phyloP scores from a whole-genome alignment of 2,329 filamentous ascomycete genomes.

The Fusarium sp. region DNA sequence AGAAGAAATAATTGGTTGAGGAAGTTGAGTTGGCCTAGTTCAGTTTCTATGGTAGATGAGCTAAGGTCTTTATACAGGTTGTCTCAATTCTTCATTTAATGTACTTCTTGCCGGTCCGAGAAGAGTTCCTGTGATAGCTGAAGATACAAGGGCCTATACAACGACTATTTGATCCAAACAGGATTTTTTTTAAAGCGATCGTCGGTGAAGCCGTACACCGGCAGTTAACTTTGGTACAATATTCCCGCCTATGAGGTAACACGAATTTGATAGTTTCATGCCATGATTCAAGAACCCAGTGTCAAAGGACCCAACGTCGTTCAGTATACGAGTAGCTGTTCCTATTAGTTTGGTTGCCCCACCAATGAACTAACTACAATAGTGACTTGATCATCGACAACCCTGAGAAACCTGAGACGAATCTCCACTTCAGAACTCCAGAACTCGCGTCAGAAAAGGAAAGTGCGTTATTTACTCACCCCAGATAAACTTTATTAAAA shows the following conservation, averaged over 20 bases:
- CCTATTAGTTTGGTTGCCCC: not conserved
- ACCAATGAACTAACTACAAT: not conserved
- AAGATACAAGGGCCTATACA: not conserved
- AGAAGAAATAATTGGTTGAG: not conserved
- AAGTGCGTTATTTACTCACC: not conserved
- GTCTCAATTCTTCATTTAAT: not conserved
- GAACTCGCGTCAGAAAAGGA: not conserved
- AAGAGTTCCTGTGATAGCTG: not conserved
- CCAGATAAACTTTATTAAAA: not conserved
- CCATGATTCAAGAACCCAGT: not conserved
- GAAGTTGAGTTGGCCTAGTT: accelerated
- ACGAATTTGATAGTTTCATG: not conserved
- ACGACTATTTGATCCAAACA: not conserved
- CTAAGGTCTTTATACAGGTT: not conserved
- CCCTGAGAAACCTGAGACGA: not conserved
- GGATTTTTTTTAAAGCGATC: not conserved
- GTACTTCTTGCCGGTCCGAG: not conserved
- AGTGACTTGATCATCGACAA: not conserved
- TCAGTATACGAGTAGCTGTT: not conserved
- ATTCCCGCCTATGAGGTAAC: not conserved
- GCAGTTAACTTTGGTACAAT: not conserved
- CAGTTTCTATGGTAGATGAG: accelerated
- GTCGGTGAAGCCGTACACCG: not conserved
- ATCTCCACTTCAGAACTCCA: not conserved
- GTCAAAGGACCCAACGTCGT: not conserved